Evolutionary conservation across 108 stramenopile species (phyloP).

Genomic region (Pseudonitzschia delicatissima): DNA sequence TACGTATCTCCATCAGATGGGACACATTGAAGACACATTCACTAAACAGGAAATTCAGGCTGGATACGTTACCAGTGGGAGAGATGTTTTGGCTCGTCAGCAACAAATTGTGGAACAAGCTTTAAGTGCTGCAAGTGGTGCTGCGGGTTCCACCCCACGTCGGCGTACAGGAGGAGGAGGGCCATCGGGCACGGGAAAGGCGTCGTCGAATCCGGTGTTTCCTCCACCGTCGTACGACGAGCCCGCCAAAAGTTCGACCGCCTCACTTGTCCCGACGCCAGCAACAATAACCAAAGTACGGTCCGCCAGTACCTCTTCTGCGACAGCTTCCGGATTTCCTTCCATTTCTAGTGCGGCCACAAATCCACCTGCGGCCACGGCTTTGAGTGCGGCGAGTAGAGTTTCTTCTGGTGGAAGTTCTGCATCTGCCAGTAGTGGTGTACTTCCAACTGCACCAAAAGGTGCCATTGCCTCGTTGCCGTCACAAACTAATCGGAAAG

Average conservation of each 20-base stretch:
- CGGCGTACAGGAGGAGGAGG: conserved; percentile 79
- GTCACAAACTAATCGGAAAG: conserved; percentile 8
- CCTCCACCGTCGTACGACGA: conserved; percentile 86
- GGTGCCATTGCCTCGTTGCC: conserved; percentile 10
- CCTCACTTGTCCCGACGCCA: conserved; percentile 46
- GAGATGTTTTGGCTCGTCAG: conserved; percentile 82
- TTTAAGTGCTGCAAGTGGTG: conserved; percentile 50
- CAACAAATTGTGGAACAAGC: conserved; percentile 81
- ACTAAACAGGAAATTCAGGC: conserved; percentile 94
- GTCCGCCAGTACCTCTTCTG: conserved; percentile 13
- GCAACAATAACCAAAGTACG: conserved; percentile 33
- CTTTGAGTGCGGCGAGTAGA: conserved; percentile 8
- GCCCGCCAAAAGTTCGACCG: conserved; percentile 32
- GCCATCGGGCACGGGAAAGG: conserved; percentile 78
- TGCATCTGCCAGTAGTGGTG: neutral
- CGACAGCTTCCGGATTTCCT: conserved; percentile 26
- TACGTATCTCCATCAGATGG: conserved; percentile 95
- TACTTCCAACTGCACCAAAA: conserved; percentile 18
- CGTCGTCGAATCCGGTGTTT: conserved; percentile 64
- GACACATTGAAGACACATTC: conserved; percentile 92
- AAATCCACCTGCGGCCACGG: neutral
- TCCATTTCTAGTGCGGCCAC: conserved; percentile 22
- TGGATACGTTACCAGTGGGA: conserved; percentile 85
- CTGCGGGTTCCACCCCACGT: conserved; percentile 42
- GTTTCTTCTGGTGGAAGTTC: neutral